Evolutionary conservation across 345 rosid species (phyloP).

Genomic region (Dipteronia sinensis): DNA sequence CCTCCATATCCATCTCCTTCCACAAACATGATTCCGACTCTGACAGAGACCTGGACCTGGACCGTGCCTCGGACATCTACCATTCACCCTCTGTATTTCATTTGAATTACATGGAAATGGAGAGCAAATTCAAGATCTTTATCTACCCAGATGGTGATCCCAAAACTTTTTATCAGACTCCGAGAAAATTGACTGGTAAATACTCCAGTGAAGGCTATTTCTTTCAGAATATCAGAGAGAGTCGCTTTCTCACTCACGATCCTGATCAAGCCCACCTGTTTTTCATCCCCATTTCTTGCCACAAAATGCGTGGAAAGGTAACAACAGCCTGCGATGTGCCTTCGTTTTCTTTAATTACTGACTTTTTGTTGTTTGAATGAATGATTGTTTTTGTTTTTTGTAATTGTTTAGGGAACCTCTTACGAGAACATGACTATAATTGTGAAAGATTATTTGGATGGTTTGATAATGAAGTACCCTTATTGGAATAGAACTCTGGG

Average conservation of each 20-base stretch:
- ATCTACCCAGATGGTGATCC: slow-evolving; percentile 97
- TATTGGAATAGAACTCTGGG: slow-evolving; percentile 98
- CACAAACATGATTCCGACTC: background rate
- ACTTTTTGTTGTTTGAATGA: background rate
- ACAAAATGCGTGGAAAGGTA: slow-evolving; percentile 99
- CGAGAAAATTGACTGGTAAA: slow-evolving; percentile 91
- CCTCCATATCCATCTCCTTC: slow-evolving; percentile 12
- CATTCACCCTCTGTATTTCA: slow-evolving; percentile 66
- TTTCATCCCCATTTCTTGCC: slow-evolving; percentile 93
- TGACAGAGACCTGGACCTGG: slow-evolving; percentile 12
- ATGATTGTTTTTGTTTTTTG: background rate
- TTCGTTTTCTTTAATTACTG: background rate
- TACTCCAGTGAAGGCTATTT: slow-evolving; percentile 99
- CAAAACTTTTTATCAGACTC: slow-evolving; percentile 81
- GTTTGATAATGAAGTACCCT: slow-evolving; percentile 72
- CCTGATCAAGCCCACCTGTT: slow-evolving; percentile 89
- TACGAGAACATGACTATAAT: slow-evolving; percentile 94
- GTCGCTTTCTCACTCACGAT: slow-evolving; percentile 68
- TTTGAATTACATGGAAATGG: slow-evolving; percentile 79
- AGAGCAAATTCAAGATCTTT: slow-evolving; percentile 75
- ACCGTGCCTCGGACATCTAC: slow-evolving; percentile 51
- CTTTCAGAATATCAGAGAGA: slow-evolving; percentile 88
- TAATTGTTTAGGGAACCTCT: slow-evolving; percentile 69
- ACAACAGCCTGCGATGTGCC: background rate
- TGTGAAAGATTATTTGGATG: slow-evolving; percentile 69